Conservation (phyloP, 495 filamentous ascomycete species). For the Aspergillus avenaceus region DNA sequence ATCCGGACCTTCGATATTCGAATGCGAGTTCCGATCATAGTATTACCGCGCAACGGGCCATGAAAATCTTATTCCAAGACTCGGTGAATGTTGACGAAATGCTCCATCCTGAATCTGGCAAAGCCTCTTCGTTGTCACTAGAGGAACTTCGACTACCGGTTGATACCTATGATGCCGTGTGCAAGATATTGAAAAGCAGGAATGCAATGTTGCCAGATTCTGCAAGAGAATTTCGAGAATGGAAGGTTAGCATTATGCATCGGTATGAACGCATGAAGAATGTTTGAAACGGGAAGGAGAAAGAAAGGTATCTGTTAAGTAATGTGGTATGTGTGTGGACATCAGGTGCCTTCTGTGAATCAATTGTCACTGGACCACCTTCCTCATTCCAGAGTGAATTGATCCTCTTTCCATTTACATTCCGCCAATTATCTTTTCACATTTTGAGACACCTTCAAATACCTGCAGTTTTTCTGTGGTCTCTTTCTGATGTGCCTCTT, state of each 20-base stretch:
- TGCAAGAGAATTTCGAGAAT: slow-evolving; percentile 55
- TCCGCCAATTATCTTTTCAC: no score
- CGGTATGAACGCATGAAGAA: slow-evolving; percentile 23
- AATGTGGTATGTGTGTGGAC: not conserved
- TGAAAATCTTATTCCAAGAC: slow-evolving; percentile 62
- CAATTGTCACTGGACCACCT: not conserved
- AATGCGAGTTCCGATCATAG: slow-evolving; percentile 36
- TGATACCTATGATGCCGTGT: slow-evolving; percentile 42
- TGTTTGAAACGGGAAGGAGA: not conserved
- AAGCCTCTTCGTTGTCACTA: slow-evolving; percentile 41
- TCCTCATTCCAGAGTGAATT: not conserved
- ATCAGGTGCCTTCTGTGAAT: not conserved
- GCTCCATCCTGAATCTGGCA: slow-evolving; percentile 46
- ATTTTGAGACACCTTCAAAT: no score
- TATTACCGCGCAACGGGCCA: slow-evolving; percentile 44
- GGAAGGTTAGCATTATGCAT: slow-evolving; percentile 63
- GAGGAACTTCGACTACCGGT: slow-evolving; percentile 63
- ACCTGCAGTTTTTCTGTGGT: no score
- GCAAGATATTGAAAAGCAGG: slow-evolving; percentile 40
- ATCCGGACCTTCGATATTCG: slow-evolving; percentile 60
- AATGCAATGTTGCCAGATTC: slow-evolving; percentile 52
- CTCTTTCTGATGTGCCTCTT: not conserved
- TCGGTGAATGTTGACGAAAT: slow-evolving; percentile 49
- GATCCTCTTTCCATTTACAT: not conserved
- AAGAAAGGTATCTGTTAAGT: not conserved